These are phyloP conservation scores for Cymodocea nodosa DNA, from an alignment of 116 monocot species.

Conservation along the genomic window DNA sequence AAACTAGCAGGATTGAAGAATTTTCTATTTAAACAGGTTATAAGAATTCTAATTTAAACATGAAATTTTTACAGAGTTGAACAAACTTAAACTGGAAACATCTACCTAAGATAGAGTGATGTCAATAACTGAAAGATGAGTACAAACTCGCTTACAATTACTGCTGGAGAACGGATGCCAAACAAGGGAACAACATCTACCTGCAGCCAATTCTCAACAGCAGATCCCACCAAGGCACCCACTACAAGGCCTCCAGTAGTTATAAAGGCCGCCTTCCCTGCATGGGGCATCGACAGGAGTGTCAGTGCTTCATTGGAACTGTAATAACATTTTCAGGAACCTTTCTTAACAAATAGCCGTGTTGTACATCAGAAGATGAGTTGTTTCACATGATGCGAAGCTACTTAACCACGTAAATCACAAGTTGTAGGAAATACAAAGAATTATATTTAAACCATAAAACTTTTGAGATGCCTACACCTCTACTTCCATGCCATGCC, in stretches of 20 bases:
- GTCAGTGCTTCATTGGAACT: neutral
- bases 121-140: conserved; percentile 72
- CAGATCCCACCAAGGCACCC: conserved; percentile 72
- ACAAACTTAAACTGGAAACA: neutral
- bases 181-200: conserved; percentile 90
- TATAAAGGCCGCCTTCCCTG: conserved; percentile 82
- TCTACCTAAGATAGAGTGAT: conserved; percentile 78
- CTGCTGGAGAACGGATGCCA: conserved; percentile 80
- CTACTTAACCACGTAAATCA: no score
- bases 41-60: neutral
- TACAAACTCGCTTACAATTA: conserved; percentile 83
- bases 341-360: no score
- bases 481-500: no score
- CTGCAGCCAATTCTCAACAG: conserved; percentile 77
- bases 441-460: no score
- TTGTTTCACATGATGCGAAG: no score
- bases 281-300: neutral
- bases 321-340: neutral
- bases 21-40: neutral
- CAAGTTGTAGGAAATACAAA: no score
- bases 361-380: no score
- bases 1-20: neutral
- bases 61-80: neutral
- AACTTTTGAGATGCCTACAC: no score
- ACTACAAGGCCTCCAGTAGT: conserved; percentile 65